Base-by-base conservation (phyloP, 257 asterid genomes). In the Henckelia pumila region DNA sequence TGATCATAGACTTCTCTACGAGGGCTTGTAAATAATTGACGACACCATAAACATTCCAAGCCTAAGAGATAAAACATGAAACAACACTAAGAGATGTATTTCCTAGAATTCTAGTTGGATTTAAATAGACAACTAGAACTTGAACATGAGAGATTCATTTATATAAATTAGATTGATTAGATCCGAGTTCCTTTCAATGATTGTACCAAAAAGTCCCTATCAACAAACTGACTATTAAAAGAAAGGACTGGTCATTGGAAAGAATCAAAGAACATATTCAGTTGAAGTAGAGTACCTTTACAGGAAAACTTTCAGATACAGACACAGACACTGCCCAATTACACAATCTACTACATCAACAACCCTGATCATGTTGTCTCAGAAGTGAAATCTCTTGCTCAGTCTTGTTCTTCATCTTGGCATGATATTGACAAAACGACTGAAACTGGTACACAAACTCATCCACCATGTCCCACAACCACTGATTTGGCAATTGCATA, bases 381-480 rank as follows among this genome's bases (percentile, higher is more conserved):
- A 94, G 79, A 67, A 85, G 88, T 17, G 89, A 82, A 79, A 94
- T 88, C 76, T 94, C 99, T 77, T 89, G 92, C 47, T 87, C 99
- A 5, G 96, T 88, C 82, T 88, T 91, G 84, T 28, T 84, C 86
- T 85, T 85, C 96, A 94, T 88, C 84, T 91, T 91, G 47, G 97
- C 99, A 59, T 95, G 96, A 71, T 88, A 91, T 74, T 94, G 97
- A 67, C 96, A 91, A 83, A 94, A 94, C 17, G 96, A 87, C 82
- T 91, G 99, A 61, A 91, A 94, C 73, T 94, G 99, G 84, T 91
- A 91, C 0, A 91, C 97, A 65, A 94, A 94, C 74, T 91, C 99
- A 72, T 94, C 99, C 24, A 91, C 96, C 97, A 91, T 94, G 72
- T 94, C 99, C 99, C 99, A 94, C 82, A 91, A 66, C 99, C 97